Conservation (phyloP, 2,329 filamentous ascomycete genomes). For the Lachnum nothofagi region DNA sequence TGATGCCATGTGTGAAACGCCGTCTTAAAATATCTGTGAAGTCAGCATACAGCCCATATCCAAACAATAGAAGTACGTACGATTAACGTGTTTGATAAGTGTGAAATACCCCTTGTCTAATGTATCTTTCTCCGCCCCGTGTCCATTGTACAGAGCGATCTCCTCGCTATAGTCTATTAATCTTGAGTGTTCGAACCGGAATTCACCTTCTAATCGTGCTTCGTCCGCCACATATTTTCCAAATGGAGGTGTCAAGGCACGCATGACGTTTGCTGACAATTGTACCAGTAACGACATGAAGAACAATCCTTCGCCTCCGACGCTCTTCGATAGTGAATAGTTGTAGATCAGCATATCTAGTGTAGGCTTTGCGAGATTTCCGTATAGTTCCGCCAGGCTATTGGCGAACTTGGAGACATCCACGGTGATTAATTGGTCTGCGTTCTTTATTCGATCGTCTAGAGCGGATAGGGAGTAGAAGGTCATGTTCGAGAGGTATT, state of each 20-base stretch:
- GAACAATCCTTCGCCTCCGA: constrained; percentile 93
- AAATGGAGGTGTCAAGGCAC: constrained; percentile 89
- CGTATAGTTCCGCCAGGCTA: constrained; percentile 89
- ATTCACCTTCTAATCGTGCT: constrained; percentile 88
- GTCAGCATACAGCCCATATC: constrained; percentile 1
- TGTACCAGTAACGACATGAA: constrained; percentile 94
- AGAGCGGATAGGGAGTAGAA: constrained; percentile 95
- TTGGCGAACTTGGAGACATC: constrained; percentile 96
- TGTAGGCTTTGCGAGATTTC: constrained; percentile 89
- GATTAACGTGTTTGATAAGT: constrained; percentile 95
- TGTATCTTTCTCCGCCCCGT: constrained; percentile 91
- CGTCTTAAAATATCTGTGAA: constrained; percentile 69
- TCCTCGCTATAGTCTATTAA: constrained; percentile 96
- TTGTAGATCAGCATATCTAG: constrained; percentile 97
- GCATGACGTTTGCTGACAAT: constrained; percentile 84
- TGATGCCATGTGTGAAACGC: constrained; percentile 94
- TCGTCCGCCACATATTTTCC: constrained; percentile 97
- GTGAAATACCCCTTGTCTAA: constrained; percentile 99
- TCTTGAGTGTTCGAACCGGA: constrained; percentile 88
- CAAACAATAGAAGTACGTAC: constrained; percentile 12
- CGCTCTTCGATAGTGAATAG: constrained; percentile 84
- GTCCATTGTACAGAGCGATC: constrained; percentile 83
- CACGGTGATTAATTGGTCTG: constrained; percentile 93
- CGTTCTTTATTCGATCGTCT: constrained; percentile 97
- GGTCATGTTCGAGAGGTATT: constrained; percentile 94